Evolutionary conservation across 2,329 filamentous ascomycete genomes (phyloP).

Genomic region (Neoascochyta sp.): DNA sequence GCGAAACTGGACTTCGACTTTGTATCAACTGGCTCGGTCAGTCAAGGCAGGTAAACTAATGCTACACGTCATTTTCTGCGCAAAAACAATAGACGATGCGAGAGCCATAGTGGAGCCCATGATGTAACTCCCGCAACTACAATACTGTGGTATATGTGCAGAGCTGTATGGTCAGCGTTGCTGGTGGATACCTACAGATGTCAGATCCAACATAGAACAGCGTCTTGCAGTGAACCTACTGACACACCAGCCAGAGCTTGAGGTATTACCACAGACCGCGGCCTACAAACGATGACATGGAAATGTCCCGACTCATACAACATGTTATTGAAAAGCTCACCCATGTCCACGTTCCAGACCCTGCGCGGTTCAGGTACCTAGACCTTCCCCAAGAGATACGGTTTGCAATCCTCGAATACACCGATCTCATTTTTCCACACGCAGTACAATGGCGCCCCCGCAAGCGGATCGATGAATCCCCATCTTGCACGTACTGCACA

Average conservation of each 20-base stretch:
- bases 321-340: not conserved
- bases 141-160: constrained; percentile 6
- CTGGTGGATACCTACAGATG: not conserved
- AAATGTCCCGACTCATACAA: constrained; percentile 1
- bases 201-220: not conserved
- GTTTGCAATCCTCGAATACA: constrained; percentile 4
- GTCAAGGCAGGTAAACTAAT: constrained; percentile 2
- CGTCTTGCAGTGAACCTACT: not conserved
- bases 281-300: not conserved
- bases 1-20: constrained; percentile 1
- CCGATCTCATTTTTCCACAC: constrained; percentile 3
- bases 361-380: constrained; percentile 5
- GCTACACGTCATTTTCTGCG: constrained; percentile 2
- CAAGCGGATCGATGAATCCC: not conserved
- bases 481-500: not conserved
- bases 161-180: constrained; percentile 1
- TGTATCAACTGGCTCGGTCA: constrained; percentile 1
- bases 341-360: not conserved
- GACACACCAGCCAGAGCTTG: not conserved
- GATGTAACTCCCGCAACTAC: constrained; percentile 2
- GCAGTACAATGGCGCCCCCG: constrained; percentile 7
- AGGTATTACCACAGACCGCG: not conserved
- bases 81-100: constrained; percentile 2
- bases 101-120: constrained; percentile 4
- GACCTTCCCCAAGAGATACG: constrained; percentile 8